Evolutionary conservation across 176 grass and related monocot genomes (phyloP).

Genomic region (Eleusine coracana): DNA sequence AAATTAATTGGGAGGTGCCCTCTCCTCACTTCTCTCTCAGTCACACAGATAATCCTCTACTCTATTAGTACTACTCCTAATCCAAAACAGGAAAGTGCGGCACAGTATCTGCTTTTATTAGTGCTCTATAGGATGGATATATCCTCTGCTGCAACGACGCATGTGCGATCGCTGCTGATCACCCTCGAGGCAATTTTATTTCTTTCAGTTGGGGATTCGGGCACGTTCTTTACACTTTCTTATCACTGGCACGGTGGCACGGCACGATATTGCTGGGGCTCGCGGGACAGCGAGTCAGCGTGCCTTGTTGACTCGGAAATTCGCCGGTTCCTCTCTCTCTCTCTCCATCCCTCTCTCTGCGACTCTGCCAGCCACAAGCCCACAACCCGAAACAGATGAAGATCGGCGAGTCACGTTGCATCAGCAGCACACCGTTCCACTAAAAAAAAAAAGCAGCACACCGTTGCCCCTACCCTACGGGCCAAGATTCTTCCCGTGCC

Average conservation of each 20-base stretch:
- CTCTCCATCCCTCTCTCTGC: no score
- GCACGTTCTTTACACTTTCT: background rate
- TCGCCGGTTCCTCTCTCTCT: background rate
- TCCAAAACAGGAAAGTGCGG: slow-evolving; percentile 7
- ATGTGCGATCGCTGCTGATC: background rate
- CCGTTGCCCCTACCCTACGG: no score
- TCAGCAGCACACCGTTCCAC: background rate
- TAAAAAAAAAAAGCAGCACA: no score
- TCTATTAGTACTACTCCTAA: background rate
- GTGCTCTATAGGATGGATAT: no score
- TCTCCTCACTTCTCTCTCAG: background rate
- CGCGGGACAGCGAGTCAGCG: background rate
- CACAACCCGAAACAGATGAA: background rate
- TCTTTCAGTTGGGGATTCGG: background rate
- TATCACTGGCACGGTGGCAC: background rate
- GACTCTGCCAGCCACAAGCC: background rate
- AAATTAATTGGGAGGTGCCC: background rate
- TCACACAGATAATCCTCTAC: background rate
- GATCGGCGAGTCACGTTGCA: background rate
- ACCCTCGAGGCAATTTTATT: background rate
- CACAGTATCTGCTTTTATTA: no score
- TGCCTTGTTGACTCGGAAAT: background rate
- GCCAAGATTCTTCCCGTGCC: no score
- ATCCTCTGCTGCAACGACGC: background rate
- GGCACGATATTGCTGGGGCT: background rate